Base-by-base conservation (phyloP, 108 stramenopile species). In the Stephanodiscus minutulus region DNA sequence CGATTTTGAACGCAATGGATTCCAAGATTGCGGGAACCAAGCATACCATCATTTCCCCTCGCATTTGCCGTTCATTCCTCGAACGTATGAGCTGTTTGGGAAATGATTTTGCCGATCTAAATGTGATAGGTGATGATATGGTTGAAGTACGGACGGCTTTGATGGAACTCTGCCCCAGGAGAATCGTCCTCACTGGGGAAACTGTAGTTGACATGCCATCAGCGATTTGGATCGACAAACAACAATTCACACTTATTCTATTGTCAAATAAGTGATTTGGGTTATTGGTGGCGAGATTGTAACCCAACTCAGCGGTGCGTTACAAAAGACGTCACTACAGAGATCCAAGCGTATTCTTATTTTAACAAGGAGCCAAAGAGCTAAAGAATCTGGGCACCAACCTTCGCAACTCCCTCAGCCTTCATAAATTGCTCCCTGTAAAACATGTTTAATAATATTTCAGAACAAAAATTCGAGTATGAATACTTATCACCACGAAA, bases 381-480 rank as follows among this genome's bases (percentile, higher is more conserved):
- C 61, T 86, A 93, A 56, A 93, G 70, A 61, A 90, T 77, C 50
- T 93, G 91, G 39, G 86, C 83, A n/a, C 89, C 91, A 43, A 91
- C 88, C 64, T 91, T 91, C 43, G 87, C 79, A n/a, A 95, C 88
- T 2, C 88, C 89, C 58, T 95, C 90, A 6, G 94, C 94, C 75
- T 87, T 91, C 87, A 91, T 85, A 50, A 92, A 95, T 67, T 90
- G 87, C 72, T 92, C 91, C 36, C 58, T 55, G 27, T 25, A 28
- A 25, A 28, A 55, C 11, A 55, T 28, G 27, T 28, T 25, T 53
- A 53, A 55, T 8, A 52, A 1, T 9, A 6, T 6, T 21, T 20
- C 6, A 7, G 28, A 13, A 24, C 27, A 7, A 55, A n/a, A 28
- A 28, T 41, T 41, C 9, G 10, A 41, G 39, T 12, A 41, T 8